Evolutionary conservation across 805 yeast species (phyloP).

Genomic region (Lachancea sp.): DNA sequence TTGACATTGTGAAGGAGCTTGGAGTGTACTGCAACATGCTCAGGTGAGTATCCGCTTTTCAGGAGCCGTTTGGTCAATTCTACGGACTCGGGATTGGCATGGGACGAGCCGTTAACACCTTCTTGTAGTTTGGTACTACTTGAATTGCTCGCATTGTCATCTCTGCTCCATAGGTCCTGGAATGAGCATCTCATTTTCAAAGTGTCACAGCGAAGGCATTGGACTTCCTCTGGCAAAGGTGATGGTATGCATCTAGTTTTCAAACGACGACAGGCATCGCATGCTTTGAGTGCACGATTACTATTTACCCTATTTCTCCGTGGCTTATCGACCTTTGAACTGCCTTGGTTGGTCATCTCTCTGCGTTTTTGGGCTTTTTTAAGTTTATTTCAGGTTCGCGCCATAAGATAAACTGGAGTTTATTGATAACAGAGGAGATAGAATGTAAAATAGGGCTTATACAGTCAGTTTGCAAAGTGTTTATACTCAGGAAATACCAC

Average conservation of each 20-base stretch:
- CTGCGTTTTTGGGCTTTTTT: neutral
- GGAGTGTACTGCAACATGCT: constrained; percentile 13
- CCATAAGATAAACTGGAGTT: too few relatives aligned
- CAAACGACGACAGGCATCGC: constrained; percentile 48
- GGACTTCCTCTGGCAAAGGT: constrained; percentile 35
- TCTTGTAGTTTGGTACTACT: neutral
- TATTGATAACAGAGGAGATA: too few relatives aligned
- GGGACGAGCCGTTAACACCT: neutral
- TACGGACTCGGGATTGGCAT: constrained; percentile 9
- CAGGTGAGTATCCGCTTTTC: constrained; percentile 16
- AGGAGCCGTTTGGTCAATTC: constrained; percentile 15
- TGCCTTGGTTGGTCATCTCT: constrained; percentile 1
- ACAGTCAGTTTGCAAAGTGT: too few relatives aligned
- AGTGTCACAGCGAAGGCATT: constrained; percentile 56
- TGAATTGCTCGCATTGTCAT: neutral
- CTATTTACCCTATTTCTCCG: constrained; percentile 10
- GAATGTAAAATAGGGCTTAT: too few relatives aligned
- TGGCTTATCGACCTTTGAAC: constrained; percentile 9
- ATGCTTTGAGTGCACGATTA: constrained; percentile 44
- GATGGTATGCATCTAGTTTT: constrained; percentile 60
- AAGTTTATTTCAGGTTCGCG: too few relatives aligned
- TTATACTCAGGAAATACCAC: too few relatives aligned
- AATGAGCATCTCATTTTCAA: constrained; percentile 49
- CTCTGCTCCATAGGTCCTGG: constrained; percentile 22
- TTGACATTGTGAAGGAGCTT: constrained; percentile 16